Evolutionary conservation across 2,329 filamentous ascomycete species (phyloP), one percentile per base, ranked within the genome.

Genomic region (Calcarisporium arbuscula): DNA sequence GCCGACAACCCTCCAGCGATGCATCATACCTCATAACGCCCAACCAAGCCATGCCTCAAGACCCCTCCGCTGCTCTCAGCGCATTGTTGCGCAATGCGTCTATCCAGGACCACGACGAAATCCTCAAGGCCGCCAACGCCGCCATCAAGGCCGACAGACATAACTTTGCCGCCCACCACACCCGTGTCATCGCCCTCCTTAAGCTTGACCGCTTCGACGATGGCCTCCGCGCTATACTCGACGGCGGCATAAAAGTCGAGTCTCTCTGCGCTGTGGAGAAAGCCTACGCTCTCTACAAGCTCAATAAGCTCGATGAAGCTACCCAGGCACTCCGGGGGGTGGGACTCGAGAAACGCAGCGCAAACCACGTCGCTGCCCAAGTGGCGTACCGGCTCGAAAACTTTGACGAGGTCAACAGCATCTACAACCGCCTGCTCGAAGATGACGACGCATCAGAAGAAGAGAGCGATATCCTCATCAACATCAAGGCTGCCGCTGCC

Each of bases 181-280:
- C 79, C 22, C 80, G 82, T 41, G 71, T 82, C 11, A 73, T 90
- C 28, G 84, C 85, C 16, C 71, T 92, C 15, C 68, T 92, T 43
- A 87, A 88, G 56, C 75, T 92, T 47, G 86, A 92, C 59, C 82
- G 85, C 39, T 92, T 82, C 57, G 76, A 84, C 38, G 85, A 92
- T 57, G 84, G 83, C 29, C 65, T 87, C 30, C 76, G 77, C 39
- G 72, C 77, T 36, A 72, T 90, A 39, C 73, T 79, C 40, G 74
- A 79, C 22, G 77, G 69, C 14, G 77, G 78, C 31, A 65, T 73
- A 38, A 66, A 63, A 43, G 61, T 89, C 38, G 74, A 80, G 52
- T 64, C 72, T 25, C 61, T 62, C 38, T 85, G 80, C 45, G 52
- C 62, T 12, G 67, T 89, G 28, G 85, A 89, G 57, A 80, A 80